phyloP scores from a whole-genome alignment of 805 yeast genomes.

The Saccharomycopsis olivae region DNA sequence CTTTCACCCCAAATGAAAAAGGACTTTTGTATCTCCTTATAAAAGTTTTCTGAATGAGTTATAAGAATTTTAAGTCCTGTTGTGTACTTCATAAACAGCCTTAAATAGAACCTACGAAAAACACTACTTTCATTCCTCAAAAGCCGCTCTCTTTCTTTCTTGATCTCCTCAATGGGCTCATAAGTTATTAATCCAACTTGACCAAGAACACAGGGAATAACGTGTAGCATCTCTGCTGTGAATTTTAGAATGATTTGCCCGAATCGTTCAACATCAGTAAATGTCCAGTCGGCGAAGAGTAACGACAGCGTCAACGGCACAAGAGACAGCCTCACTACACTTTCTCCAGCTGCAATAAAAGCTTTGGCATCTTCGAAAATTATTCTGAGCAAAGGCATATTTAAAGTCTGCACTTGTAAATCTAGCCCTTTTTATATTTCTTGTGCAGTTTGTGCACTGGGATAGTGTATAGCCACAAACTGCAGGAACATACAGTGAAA shows the following conservation, averaged over 20 bases:
- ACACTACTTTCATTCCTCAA: conserved; percentile 1
- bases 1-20: conserved; percentile 1
- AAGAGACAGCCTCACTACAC: conserved; percentile 2
- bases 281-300: conserved; percentile 7
- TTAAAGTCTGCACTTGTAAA: too few relatives aligned
- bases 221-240: conserved; percentile 11
- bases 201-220: conserved; percentile 17
- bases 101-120: background rate
- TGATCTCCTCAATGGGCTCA: conserved; percentile 11
- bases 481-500: too few relatives aligned
- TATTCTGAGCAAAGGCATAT: conserved; percentile 17
- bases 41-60: background rate
- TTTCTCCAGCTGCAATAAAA: background rate
- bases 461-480: too few relatives aligned
- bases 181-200: conserved; percentile 15
- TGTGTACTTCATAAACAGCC: conserved; percentile 8
- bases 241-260: background rate
- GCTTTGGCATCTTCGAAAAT: conserved; percentile 12
- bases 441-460: too few relatives aligned
- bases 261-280: conserved; percentile 2
- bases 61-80: conserved; percentile 9
- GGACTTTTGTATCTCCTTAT: background rate
- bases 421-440: too few relatives aligned
- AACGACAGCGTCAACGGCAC: conserved; percentile 10
- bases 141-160: background rate